phyloP scores from a whole-genome alignment of 139 green algal species.

The Chlorella sp. region DNA sequence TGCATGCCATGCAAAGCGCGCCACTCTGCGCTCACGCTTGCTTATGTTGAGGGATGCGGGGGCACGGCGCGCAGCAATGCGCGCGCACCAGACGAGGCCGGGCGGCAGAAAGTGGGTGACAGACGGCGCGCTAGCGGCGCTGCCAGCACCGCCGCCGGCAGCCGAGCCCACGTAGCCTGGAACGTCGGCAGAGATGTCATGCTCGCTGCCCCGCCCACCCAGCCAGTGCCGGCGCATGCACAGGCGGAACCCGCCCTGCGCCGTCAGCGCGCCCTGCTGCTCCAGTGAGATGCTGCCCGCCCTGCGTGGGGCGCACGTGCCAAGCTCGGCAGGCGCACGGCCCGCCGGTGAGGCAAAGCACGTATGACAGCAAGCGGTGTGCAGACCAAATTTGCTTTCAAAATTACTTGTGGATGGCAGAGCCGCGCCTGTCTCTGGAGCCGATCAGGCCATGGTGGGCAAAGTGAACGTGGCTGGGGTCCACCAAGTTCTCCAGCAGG shows the following conservation, averaged over 20 bases:
- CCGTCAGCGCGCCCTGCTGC: neutral
- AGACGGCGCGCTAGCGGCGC: neutral
- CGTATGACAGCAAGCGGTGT: no score
- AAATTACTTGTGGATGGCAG: neutral
- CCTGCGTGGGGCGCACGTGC: neutral
- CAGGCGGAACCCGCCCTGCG: conserved; percentile 8
- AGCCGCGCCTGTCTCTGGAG: conserved; percentile 5
- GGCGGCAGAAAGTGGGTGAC: conserved; percentile 10
- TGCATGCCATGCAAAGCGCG: no score
- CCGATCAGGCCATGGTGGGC: conserved; percentile 62
- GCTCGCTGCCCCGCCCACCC: no score
- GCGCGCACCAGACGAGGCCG: conserved; percentile 12
- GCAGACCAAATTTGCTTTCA: no score
- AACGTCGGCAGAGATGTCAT: no score
- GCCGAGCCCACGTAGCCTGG: no score
- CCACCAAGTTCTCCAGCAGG: conserved; percentile 71
- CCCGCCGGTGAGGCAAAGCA: no score
- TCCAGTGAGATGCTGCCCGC: neutral
- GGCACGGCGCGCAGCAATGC: neutral
- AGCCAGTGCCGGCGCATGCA: neutral
- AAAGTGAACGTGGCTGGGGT: conserved; percentile 73
- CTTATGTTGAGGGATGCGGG: no score
- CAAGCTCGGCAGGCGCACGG: no score
- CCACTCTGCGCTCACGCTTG: no score
- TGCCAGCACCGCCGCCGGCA: neutral